These are phyloP conservation scores for Triglochin maritima DNA, from an alignment of 106 monocot genomes.

Conservation along the genomic window DNA sequence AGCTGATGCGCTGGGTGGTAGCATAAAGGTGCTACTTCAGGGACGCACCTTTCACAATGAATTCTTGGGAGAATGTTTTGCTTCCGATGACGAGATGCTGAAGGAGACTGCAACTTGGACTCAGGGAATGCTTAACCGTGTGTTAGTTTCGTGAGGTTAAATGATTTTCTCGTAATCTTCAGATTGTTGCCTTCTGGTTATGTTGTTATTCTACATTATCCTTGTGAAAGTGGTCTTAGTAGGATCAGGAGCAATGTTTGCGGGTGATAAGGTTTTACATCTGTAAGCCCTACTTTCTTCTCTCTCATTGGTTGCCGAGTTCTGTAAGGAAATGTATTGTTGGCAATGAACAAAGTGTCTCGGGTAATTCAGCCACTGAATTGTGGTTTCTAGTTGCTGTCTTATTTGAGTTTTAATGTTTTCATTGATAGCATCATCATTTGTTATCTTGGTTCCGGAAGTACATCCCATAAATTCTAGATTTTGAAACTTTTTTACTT, in stretches of 20 bases:
- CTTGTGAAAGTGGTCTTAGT: not conserved
- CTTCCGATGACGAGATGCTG: constrained; percentile 54
- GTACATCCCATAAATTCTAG: too few species aligned
- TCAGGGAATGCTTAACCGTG: constrained; percentile 50
- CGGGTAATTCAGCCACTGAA: constrained; percentile 8
- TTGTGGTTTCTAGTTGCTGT: constrained; percentile 1
- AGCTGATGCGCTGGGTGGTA: constrained; percentile 56
- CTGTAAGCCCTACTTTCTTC: not conserved
- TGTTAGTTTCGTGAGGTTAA: constrained; percentile 48
- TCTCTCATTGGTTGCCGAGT: not conserved
- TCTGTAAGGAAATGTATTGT: not conserved
- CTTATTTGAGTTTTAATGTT: not conserved
- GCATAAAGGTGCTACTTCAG: constrained; percentile 35
- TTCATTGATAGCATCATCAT: not conserved
- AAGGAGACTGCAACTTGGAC: constrained; percentile 69
- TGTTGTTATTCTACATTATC: not conserved
- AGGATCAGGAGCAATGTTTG: not conserved
- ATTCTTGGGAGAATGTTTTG: constrained; percentile 50
- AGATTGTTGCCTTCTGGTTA: not conserved
- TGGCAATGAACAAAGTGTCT: not conserved
- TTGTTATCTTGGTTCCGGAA: too few species aligned
- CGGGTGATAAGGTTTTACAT: not conserved
- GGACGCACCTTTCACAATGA: constrained; percentile 41
- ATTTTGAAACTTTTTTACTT: too few species aligned
- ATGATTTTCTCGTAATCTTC: not conserved